Evolutionary conservation across 169 alveolate genomes (phyloP).

Genomic region (Cryptosporidium sp.): DNA sequence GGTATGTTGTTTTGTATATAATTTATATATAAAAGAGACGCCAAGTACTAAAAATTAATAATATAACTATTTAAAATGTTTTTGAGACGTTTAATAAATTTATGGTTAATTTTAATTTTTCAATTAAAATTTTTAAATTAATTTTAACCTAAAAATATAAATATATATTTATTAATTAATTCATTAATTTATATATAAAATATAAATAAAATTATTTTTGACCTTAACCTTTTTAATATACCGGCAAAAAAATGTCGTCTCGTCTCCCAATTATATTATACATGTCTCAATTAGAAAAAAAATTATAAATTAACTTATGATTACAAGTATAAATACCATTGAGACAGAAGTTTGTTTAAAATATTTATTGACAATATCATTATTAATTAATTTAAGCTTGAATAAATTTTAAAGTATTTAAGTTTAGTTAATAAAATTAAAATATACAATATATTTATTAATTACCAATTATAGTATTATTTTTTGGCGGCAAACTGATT

Average conservation of each 20-base stretch:
- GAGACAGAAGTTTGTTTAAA: neutral
- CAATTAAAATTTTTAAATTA: neutral
- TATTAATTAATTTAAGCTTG: neutral
- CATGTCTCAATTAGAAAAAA: constrained; percentile 6
- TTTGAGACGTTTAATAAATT: constrained; percentile 7
- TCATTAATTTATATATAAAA: neutral
- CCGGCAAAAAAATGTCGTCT: constrained; percentile 10
- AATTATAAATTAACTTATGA: neutral
- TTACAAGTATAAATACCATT: neutral
- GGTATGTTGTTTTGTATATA: neutral
- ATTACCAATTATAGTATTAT: neutral
- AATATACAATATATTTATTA: neutral
- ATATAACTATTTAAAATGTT: neutral
- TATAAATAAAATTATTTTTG: neutral
- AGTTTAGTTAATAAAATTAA: too few species aligned
- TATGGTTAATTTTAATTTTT: neutral
- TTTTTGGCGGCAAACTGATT: neutral
- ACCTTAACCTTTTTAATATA: neutral
- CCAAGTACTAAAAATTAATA: neutral
- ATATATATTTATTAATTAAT: neutral
- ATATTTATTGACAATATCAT: neutral
- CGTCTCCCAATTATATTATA: constrained; percentile 6
- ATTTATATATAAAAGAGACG: constrained; percentile 23
- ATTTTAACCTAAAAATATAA: neutral
- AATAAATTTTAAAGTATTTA: too few species aligned